Evolutionary conservation across 2,329 filamentous ascomycete genomes (phyloP).

Genomic region (Exophiala oligosperma): DNA sequence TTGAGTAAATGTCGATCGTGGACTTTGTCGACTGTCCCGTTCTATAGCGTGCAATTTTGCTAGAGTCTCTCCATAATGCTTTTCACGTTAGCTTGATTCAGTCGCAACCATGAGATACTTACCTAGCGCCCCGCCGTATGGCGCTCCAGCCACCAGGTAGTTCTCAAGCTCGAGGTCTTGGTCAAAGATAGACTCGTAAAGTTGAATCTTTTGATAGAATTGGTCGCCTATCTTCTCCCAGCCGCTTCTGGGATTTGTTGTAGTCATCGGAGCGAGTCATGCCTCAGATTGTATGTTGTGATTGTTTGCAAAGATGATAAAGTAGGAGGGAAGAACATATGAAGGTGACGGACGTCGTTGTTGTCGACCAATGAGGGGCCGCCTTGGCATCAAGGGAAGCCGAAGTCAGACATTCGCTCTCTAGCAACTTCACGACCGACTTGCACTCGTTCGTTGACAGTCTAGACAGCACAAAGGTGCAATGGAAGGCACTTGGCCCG

Average conservation of each 20-base stretch:
- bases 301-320: not conserved
- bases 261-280: slow-evolving; percentile 38
- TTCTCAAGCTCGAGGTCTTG: slow-evolving; percentile 92
- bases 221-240: slow-evolving; percentile 93
- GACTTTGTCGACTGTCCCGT: slow-evolving; percentile 71
- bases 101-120: slow-evolving; percentile 36
- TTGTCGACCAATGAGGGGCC: slow-evolving; percentile 7
- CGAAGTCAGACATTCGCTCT: not conserved
- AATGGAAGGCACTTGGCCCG: not conserved
- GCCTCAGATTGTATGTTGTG: slow-evolving; percentile 6
- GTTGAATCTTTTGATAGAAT: slow-evolving; percentile 92
- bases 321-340: not conserved
- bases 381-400: not conserved
- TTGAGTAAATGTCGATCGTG: slow-evolving; percentile 92
- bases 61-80: slow-evolving; percentile 88
- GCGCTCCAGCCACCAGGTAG: slow-evolving; percentile 86
- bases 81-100: slow-evolving; percentile 7
- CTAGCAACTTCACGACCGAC: too few relatives aligned
- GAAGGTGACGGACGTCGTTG: slow-evolving; percentile 4
- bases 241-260: slow-evolving; percentile 71
- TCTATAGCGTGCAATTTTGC: slow-evolving; percentile 77
- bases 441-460: too few relatives aligned
- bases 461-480: not conserved
- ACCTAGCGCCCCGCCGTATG: slow-evolving; percentile 93
- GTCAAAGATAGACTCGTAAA: slow-evolving; percentile 93